Percentiles rank a stretch among this genome's conserved stretches.
Conservation (phyloP, 257 asterid genomes). For the Solanum clarkiae region DNA sequence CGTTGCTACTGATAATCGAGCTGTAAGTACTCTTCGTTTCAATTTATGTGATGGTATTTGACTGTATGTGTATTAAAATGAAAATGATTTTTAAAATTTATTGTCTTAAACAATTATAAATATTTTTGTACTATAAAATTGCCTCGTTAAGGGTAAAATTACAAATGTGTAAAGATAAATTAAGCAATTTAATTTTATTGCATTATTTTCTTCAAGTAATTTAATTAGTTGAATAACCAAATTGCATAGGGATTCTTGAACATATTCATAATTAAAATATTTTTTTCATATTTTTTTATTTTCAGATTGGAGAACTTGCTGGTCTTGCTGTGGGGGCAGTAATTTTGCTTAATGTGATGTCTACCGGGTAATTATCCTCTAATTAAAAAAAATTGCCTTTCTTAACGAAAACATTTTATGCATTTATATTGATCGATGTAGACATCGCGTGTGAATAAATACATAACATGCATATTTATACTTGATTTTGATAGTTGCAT, state of each 20-base stretch:
- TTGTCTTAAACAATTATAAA: background rate
- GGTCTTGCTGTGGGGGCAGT: slow-evolving; percentile 96
- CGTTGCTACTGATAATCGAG: slow-evolving; percentile 86
- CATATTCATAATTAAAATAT: background rate
- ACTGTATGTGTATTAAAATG: fast-evolving
- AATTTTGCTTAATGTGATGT: slow-evolving; percentile 72
- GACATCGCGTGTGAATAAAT: no score
- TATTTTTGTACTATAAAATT: background rate
- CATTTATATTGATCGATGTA: no score
- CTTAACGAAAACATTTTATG: background rate
- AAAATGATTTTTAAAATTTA: background rate
- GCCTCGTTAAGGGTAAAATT: background rate
- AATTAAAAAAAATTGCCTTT: background rate
- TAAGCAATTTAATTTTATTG: background rate
- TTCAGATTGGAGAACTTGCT: slow-evolving; percentile 89
- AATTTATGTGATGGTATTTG: background rate
- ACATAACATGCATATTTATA: background rate
- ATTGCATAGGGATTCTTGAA: no score
- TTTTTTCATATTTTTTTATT: background rate
- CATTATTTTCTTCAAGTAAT: background rate
- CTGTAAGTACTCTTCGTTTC: slow-evolving; percentile 20
- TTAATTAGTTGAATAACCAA: background rate
- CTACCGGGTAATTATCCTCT: slow-evolving; percentile 47
- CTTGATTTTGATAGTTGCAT: background rate
- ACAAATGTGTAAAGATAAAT: background rate